Evolutionary conservation across 257 asterid species (phyloP).

Genomic region (Solanum etuberosum): DNA sequence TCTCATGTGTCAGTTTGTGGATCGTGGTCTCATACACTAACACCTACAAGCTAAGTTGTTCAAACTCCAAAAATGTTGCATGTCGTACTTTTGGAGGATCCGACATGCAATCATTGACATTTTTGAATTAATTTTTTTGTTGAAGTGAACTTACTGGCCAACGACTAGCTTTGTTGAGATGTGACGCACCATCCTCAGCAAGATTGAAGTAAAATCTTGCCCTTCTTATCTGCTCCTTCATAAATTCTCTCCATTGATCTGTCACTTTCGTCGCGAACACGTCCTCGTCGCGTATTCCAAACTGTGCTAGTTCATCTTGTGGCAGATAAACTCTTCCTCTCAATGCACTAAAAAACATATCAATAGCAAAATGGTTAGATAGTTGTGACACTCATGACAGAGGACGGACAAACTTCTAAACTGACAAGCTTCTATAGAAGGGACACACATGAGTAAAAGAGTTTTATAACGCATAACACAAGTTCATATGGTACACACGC

Average conservation of each 20-base stretch:
- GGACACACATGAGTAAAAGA: not conserved
- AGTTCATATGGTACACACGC: not conserved
- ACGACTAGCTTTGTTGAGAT: constrained; percentile 71
- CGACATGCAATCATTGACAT: fast-evolving
- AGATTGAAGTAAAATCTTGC: constrained; percentile 64
- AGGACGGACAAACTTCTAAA: not conserved
- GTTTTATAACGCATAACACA: not conserved
- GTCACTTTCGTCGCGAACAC: constrained; percentile 51
- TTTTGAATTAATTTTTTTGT: not conserved
- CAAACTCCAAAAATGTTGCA: not conserved
- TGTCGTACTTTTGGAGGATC: not conserved
- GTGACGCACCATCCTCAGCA: constrained; percentile 75
- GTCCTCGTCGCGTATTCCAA: constrained; percentile 49
- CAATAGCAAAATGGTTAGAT: not conserved
- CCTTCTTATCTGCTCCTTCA: constrained; percentile 64
- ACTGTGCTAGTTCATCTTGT: constrained; percentile 60
- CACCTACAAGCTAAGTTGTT: not conserved
- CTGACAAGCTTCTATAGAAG: not conserved
- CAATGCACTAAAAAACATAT: constrained; percentile 31
- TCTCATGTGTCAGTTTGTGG: not conserved
- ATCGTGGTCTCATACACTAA: not conserved
- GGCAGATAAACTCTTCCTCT: constrained; percentile 88
- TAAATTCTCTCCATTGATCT: constrained; percentile 63
- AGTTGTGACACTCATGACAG: not conserved
- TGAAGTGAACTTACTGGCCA: constrained; percentile 53